Evolutionary conservation across 257 asterid species (phyloP).

Genomic region (Oldenlandia corymbosa): DNA sequence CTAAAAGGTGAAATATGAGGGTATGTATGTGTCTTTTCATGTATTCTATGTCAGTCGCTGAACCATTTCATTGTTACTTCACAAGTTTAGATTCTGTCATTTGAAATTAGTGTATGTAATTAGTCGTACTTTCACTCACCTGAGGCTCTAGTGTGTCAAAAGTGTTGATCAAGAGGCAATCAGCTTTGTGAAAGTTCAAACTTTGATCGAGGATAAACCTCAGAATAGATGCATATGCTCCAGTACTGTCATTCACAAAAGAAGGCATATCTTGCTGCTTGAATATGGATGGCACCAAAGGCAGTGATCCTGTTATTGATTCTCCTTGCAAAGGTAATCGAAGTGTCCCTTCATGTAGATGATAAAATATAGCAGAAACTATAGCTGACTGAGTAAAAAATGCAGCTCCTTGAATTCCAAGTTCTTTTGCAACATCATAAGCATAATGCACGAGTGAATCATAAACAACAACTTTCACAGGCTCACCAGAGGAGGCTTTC

Average conservation of each 20-base stretch:
- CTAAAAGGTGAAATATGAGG: too few species aligned
- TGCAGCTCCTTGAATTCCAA: conserved; percentile 30
- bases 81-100: too few species aligned
- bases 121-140: too few species aligned
- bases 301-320: conserved; percentile 19
- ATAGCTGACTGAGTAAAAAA: too few species aligned
- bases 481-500: background rate
- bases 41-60: too few species aligned
- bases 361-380: conserved; percentile 31
- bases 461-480: conserved; percentile 18
- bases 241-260: conserved; percentile 13
- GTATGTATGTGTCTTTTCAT: too few species aligned
- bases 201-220: conserved; percentile 17
- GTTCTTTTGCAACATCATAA: conserved; percentile 25
- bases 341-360: conserved; percentile 23
- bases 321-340: conserved; percentile 19
- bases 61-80: too few species aligned
- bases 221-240: conserved; percentile 15
- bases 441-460: conserved; percentile 34
- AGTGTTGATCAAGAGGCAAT: conserved; percentile 24
- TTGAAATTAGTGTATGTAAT: too few species aligned
- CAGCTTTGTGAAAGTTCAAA: conserved; percentile 28
- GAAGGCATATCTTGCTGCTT: conserved; percentile 36
- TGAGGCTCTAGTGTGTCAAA: too few species aligned
- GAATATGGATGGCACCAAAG: conserved; percentile 31